Evolutionary conservation across 495 filamentous ascomycete genomes (phyloP).

Genomic region (Neurospora sp.): DNA sequence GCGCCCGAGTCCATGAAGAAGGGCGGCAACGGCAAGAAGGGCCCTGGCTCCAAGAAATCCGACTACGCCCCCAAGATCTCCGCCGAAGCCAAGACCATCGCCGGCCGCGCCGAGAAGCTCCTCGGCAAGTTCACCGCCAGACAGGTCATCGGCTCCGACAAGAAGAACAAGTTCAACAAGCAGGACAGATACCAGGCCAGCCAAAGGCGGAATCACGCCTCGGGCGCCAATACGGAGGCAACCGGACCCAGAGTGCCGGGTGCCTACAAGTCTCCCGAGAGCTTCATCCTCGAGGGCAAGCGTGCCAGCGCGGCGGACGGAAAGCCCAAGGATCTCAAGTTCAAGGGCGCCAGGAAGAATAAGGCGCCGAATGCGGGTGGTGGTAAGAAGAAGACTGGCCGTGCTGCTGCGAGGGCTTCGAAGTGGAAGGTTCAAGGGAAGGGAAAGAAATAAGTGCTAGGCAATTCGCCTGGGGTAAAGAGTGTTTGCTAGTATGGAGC

Average conservation of each 20-base stretch:
- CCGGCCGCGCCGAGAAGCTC: slow-evolving; percentile 73
- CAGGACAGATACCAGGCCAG: slow-evolving; percentile 15
- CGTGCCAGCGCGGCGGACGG: slow-evolving; percentile 61
- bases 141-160: slow-evolving; percentile 32
- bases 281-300: slow-evolving; percentile 82
- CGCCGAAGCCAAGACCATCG: slow-evolving; percentile 57
- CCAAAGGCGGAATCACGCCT: slow-evolving; percentile 2
- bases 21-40: slow-evolving; percentile 11
- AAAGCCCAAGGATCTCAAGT: slow-evolving; percentile 50
- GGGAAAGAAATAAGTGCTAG: background rate
- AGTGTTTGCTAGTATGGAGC: background rate
- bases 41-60: slow-evolving; percentile 23
- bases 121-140: slow-evolving; percentile 70
- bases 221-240: slow-evolving; percentile 10
- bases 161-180: slow-evolving; percentile 17
- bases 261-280: slow-evolving; percentile 44
- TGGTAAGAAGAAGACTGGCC: slow-evolving; percentile 30
- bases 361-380: slow-evolving; percentile 17
- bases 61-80: slow-evolving; percentile 54
- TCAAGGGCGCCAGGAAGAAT: slow-evolving; percentile 41
- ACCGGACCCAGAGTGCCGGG: background rate
- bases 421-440: slow-evolving; percentile 44
- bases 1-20: slow-evolving; percentile 2
- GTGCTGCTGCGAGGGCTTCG: slow-evolving; percentile 35
- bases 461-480: background rate